Evolutionary conservation across 352 stramenopile genomes (phyloP).

Genomic region (Pythium volutum): DNA sequence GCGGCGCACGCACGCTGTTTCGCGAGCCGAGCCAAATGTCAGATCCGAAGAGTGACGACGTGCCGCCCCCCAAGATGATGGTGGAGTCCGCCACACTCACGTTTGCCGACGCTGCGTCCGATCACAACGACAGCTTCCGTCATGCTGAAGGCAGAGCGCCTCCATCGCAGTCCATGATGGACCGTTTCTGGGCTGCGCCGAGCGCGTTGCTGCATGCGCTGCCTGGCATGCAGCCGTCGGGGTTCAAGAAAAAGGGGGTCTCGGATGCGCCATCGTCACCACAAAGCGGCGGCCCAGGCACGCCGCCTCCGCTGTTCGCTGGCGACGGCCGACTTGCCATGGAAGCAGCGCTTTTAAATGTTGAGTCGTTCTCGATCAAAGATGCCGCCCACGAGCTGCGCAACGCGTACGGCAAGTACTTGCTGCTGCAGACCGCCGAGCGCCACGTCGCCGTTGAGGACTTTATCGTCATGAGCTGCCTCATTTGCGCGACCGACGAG

Average conservation of each 20-base stretch:
- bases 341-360: slow-evolving; percentile 40
- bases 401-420: slow-evolving; percentile 45
- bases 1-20: neutral
- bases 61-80: neutral
- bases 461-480: slow-evolving; percentile 67
- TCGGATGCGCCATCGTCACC: neutral
- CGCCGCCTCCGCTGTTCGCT: slow-evolving; percentile 3
- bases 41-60: neutral
- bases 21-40: neutral
- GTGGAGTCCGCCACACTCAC: slow-evolving; percentile 3
- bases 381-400: slow-evolving; percentile 42
- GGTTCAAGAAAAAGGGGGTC: neutral
- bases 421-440: slow-evolving; percentile 34
- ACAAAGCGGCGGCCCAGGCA: neutral
- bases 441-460: slow-evolving; percentile 49
- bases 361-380: slow-evolving; percentile 58
- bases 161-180: neutral
- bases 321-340: slow-evolving; percentile 8
- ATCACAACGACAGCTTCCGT: neutral
- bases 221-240: neutral
- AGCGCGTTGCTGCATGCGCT: slow-evolving; percentile 3
- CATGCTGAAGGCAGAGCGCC: neutral
- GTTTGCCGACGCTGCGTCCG: neutral
- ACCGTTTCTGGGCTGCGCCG: slow-evolving; percentile 2
- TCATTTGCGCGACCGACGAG: slow-evolving; percentile 52